These are phyloP conservation scores for Beta vulgaris DNA, from an alignment of 148 eudicot species.

Conservation along the genomic window DNA sequence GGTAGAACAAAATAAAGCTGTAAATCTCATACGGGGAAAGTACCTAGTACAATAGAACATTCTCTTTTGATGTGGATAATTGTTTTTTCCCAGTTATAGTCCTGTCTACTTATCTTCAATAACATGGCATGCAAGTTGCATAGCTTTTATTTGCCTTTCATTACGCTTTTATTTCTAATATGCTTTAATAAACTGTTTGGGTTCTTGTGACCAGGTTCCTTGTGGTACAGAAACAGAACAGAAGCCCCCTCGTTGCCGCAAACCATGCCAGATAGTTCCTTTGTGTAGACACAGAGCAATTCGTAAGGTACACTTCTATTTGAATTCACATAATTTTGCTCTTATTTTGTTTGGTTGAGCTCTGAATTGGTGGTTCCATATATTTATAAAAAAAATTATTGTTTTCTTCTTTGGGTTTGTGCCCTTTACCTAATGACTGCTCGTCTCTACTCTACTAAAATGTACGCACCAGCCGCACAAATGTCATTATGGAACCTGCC, in stretches of 20 bases:
- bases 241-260: conserved; percentile 89
- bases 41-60: no score
- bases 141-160: not conserved
- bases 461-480: conserved; percentile 69
- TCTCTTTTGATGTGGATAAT: not conserved
- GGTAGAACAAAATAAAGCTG: no score
- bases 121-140: not conserved
- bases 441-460: no score
- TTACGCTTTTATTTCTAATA: not conserved
- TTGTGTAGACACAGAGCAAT: conserved; percentile 70
- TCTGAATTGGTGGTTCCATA: not conserved
- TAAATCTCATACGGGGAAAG: no score
- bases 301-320: conserved; percentile 52
- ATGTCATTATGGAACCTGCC: conserved; percentile 99
- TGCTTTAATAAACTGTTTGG: not conserved
- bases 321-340: not conserved
- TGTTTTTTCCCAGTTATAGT: no score
- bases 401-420: not conserved
- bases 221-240: conserved; percentile 92
- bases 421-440: not conserved
- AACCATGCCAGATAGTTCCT: conserved; percentile 62
- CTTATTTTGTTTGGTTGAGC: not conserved
- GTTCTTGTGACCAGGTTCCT: conserved; percentile 64
- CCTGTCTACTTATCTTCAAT: not conserved
- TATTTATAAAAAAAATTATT: not conserved